Evolutionary conservation across 2,329 filamentous ascomycete genomes (phyloP).

Genomic region (Diaporthe velutina): DNA sequence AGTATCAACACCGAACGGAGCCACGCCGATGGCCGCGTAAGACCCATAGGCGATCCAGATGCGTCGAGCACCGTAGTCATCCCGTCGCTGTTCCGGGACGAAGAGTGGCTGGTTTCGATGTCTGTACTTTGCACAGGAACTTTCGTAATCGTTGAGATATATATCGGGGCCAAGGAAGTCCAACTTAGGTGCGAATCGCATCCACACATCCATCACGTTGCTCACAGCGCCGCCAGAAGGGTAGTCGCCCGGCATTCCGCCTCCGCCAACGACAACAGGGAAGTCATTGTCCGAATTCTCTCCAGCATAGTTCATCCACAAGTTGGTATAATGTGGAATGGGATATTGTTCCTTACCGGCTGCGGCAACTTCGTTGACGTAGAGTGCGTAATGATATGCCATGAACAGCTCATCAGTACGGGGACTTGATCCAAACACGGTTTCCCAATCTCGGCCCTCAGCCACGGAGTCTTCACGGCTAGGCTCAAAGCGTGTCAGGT

Average conservation of each 20-base stretch:
- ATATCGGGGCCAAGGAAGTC: slow-evolving; percentile 44
- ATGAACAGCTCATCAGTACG: slow-evolving; percentile 53
- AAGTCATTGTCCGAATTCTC: slow-evolving; percentile 46
- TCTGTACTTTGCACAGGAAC: slow-evolving; percentile 58
- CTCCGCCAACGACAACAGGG: slow-evolving; percentile 52
- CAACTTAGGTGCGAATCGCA: slow-evolving; percentile 55
- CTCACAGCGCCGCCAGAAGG: slow-evolving; percentile 60
- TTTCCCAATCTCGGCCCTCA: background rate
- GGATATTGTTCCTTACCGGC: slow-evolving; percentile 51
- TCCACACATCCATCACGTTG: slow-evolving; percentile 60
- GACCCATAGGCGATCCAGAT: slow-evolving; percentile 52
- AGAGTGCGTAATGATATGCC: slow-evolving; percentile 51
- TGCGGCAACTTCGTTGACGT: slow-evolving; percentile 50
- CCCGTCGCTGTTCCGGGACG: slow-evolving; percentile 65
- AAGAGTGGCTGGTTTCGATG: slow-evolving; percentile 60
- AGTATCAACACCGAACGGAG: slow-evolving; percentile 11
- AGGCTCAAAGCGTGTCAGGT: background rate
- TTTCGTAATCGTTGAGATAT: slow-evolving; percentile 49
- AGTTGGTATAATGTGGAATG: slow-evolving; percentile 52
- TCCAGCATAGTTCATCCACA: slow-evolving; percentile 53
- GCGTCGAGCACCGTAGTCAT: slow-evolving; percentile 58
- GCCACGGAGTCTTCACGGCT: background rate
- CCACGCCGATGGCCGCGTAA: background rate
- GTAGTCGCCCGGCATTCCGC: slow-evolving; percentile 51
- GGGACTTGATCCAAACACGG: slow-evolving; percentile 47